Percentiles rank a stretch among this genome's conserved stretches.
Conservation (phyloP, 768 basidiomycete species). For the Kondoa malvinella region DNA sequence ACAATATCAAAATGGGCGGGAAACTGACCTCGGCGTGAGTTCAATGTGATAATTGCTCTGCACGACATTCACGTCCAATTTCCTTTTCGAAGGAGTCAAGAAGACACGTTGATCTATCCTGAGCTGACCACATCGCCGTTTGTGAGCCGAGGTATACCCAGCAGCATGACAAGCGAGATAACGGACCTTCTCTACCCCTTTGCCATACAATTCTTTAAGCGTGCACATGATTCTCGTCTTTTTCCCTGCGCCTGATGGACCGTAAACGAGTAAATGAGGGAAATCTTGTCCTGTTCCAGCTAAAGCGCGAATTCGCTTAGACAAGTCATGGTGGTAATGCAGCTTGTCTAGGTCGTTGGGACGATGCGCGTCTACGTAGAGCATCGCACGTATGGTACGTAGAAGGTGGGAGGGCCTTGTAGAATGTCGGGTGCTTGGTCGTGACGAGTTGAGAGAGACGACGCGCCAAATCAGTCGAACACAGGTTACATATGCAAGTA, state of each 20-base stretch:
- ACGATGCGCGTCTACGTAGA: constrained; percentile 46
- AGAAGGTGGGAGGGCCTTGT: no score
- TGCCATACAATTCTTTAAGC: constrained; percentile 70
- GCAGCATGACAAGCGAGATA: not conserved
- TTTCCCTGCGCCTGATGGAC: constrained; percentile 91
- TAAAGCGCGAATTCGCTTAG: constrained; percentile 59
- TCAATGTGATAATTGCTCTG: constrained; percentile 97
- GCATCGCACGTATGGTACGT: no score
- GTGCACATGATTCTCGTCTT: constrained; percentile 91
- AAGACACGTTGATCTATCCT: constrained; percentile 97
- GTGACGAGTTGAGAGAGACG: no score
- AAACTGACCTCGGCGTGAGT: constrained; percentile 74
- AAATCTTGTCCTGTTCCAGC: constrained; percentile 40
- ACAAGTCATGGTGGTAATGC: constrained; percentile 70
- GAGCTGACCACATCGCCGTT: constrained; percentile 44
- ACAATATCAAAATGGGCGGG: not conserved
- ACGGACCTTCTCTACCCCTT: constrained; percentile 73
- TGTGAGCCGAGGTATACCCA: not conserved
- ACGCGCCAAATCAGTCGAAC: no score
- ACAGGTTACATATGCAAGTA: no score
- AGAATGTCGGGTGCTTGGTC: no score
- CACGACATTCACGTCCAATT: constrained; percentile 88
- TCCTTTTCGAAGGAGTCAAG: constrained; percentile 78
- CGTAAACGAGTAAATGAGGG: constrained; percentile 94
- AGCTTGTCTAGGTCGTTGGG: constrained; percentile 68